Percentiles rank a stretch among this genome's conserved stretches.
Evolutionary conservation across 768 basidiomycete genomes (phyloP).

Genomic region (Pleurotus sapidus): DNA sequence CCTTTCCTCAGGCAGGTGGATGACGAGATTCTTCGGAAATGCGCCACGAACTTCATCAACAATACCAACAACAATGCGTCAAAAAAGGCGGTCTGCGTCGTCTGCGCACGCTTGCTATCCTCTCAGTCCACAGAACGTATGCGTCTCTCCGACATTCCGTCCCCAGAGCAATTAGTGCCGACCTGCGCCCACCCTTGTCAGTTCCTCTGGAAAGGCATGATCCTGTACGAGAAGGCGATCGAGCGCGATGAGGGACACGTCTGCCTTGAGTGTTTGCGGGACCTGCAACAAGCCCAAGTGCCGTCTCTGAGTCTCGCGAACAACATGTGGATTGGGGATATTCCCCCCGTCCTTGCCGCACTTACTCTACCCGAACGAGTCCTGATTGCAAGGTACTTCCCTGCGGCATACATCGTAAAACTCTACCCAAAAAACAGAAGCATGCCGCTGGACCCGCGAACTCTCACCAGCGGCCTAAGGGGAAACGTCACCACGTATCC

Average conservation of each 20-base stretch:
- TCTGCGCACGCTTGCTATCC: too few relatives aligned
- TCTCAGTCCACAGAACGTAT: too few relatives aligned
- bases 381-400: constrained; percentile 27
- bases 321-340: constrained; percentile 33
- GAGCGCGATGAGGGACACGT: neutral
- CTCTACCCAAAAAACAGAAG: constrained; percentile 27
- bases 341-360: constrained; percentile 21
- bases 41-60: neutral
- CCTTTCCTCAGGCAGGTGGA: neutral
- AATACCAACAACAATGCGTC: neutral
- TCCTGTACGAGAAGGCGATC: neutral
- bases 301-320: constrained; percentile 31
- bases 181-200: neutral
- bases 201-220: neutral
- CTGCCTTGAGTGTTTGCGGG: constrained; percentile 9
- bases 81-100: neutral
- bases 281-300: neutral
- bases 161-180: neutral
- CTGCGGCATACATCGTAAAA: constrained; percentile 32
- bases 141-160: neutral
- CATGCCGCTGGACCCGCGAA: neutral
- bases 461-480: constrained; percentile 17
- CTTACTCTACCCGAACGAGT: constrained; percentile 33
- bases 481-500: constrained; percentile 33
- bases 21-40: neutral